phyloP scores from a whole-genome alignment of 2,329 filamentous ascomycete genomes.

The Cladophialophora immunda region DNA sequence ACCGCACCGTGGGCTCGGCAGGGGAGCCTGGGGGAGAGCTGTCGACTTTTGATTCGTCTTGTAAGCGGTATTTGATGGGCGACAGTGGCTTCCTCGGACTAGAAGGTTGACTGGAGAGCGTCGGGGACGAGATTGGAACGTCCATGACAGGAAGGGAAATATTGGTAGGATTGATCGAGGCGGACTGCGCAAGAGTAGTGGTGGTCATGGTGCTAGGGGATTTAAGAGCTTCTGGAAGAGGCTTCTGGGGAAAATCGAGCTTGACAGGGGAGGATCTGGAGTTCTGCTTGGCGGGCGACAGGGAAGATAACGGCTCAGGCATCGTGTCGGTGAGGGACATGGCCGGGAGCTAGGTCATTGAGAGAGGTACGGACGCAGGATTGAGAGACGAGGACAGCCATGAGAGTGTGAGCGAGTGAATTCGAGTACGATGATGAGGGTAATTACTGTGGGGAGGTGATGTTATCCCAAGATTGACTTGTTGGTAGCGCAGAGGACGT shows the following conservation, averaged over 20 bases:
- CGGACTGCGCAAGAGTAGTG: conserved; percentile 31
- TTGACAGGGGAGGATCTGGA: conserved; percentile 47
- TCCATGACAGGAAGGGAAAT: conserved; percentile 35
- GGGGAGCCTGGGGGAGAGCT: conserved; percentile 40
- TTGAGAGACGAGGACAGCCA: conserved; percentile 26
- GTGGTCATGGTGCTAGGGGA: conserved; percentile 30
- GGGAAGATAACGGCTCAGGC: conserved; percentile 52
- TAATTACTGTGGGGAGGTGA: conserved; percentile 10
- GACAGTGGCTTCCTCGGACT: conserved; percentile 41
- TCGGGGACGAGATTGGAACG: conserved; percentile 35
- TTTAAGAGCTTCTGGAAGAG: conserved; percentile 33
- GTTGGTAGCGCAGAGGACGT: conserved; percentile 16
- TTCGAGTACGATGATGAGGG: conserved; percentile 13
- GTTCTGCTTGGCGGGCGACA: conserved; percentile 54
- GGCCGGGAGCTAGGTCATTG: conserved; percentile 13
- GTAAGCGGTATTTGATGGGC: conserved; percentile 40
- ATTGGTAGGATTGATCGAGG: conserved; percentile 41
- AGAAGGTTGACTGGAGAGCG: conserved; percentile 23
- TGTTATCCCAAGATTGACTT: conserved; percentile 24
- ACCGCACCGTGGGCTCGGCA: conserved; percentile 42
- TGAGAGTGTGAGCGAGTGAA: conserved; percentile 18
- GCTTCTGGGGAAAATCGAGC: conserved; percentile 33
- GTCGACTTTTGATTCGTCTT: conserved; percentile 34
- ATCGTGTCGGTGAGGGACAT: conserved; percentile 42
- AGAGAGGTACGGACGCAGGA: conserved; percentile 15